Percentiles rank a stretch among this genome's conserved stretches.
These are phyloP conservation scores for Cadophora luteo-olivacea DNA, from an alignment of 2,329 filamentous ascomycete genomes.

Conservation along the genomic window DNA sequence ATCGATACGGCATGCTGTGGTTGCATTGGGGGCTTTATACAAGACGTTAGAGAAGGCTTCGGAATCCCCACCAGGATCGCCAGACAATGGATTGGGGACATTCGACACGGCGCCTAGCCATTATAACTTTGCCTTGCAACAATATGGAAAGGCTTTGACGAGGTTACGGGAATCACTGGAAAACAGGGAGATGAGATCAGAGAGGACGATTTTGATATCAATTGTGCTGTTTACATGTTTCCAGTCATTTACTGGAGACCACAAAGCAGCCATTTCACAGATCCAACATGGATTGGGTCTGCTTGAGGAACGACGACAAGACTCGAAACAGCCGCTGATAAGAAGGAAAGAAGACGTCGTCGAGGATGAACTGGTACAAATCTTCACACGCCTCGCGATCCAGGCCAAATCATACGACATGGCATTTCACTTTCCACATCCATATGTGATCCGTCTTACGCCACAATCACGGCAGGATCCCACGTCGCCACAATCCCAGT, in stretches of 20 bases:
- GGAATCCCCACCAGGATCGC: slow-evolving; percentile 52
- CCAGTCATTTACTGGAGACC: slow-evolving; percentile 70
- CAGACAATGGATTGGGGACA: slow-evolving; percentile 34
- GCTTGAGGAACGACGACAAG: slow-evolving; percentile 58
- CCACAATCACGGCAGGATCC: slow-evolving; percentile 41
- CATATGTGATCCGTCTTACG: slow-evolving; percentile 62
- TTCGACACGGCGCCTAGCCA: slow-evolving; percentile 56
- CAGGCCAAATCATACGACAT: slow-evolving; percentile 73
- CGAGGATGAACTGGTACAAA: slow-evolving; percentile 63
- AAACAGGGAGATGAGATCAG: slow-evolving; percentile 51
- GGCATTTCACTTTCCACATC: slow-evolving; percentile 70
- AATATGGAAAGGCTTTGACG: slow-evolving; percentile 64
- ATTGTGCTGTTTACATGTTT: slow-evolving; percentile 72
- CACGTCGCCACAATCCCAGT: slow-evolving; percentile 42
- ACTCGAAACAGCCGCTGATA: slow-evolving; percentile 47
- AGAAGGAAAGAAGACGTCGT: slow-evolving; percentile 35
- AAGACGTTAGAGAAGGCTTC: slow-evolving; percentile 67
- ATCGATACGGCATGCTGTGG: slow-evolving; percentile 68
- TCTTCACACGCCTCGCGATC: slow-evolving; percentile 68
- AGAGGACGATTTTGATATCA: slow-evolving; percentile 66
- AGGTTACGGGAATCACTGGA: slow-evolving; percentile 54
- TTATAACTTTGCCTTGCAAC: slow-evolving; percentile 64
- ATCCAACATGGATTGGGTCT: slow-evolving; percentile 64
- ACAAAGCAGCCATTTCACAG: slow-evolving; percentile 65
- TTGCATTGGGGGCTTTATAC: slow-evolving; percentile 70